Evolutionary conservation across 202 grass and related monocot species (phyloP), one percentile per base, ranked within the genome.

Genomic region (Carex arenaria): DNA sequence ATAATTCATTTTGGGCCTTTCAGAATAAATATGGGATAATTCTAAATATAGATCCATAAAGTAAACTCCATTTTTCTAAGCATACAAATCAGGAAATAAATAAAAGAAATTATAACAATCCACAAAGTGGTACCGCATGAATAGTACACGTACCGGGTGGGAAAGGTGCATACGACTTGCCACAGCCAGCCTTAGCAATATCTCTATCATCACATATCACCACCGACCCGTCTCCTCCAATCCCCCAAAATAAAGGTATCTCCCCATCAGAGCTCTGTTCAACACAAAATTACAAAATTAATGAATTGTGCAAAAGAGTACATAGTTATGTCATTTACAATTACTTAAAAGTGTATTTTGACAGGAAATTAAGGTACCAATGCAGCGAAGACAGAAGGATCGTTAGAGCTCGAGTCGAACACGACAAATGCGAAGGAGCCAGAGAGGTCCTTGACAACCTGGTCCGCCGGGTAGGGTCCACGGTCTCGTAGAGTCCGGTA

Each of bases 401-500:
- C 86, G 3, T 82, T 36, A 3, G 45, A 17, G 23, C 26, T 82
- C 3, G 47, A 53, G 84, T 99, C 96, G 85, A 94, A 99, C 67
- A 99, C 86, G 64, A 96, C 91, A 81, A 99, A 99, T 75, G 93
- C 93, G 78, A 92, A 99, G 40, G 91, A 88, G 6, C 96, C 96
- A 0, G 73, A 76, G 8, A 99, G 86, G 85, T 95, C 93, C 91
- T 99, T 96, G 67, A 99, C 78, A 43, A 95, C 96, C 91, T 99
- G 93, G 88, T 99, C 96, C 19, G 91, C 93, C 0, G 96, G 96
- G 87, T 98, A 95, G 0, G 96, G 91, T 1, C 96, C 96, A 3
- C 96, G 85, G 91, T 99, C 96, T 79, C 96, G 91, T 8, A 99
- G 89, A 3, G 96, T 99, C 54, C 96, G 89, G 93, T 95, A 99